These are phyloP conservation scores for Bryoglossum gracile DNA, from an alignment of 495 filamentous ascomycete genomes.

Conservation along the genomic window DNA sequence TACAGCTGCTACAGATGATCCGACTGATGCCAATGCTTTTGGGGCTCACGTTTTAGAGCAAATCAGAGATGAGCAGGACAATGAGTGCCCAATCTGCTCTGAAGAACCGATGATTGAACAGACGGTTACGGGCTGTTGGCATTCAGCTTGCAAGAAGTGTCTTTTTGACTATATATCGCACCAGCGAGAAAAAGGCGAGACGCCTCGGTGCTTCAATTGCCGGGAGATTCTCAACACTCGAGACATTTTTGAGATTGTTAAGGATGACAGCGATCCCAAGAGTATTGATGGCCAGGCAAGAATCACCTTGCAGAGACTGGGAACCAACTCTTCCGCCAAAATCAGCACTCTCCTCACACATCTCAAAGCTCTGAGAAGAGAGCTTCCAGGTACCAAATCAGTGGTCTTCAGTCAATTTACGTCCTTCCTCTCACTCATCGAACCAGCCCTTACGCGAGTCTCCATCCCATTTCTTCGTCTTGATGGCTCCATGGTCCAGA, in stretches of 20 bases:
- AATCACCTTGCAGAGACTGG: slow-evolving; percentile 75
- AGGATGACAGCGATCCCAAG: slow-evolving; percentile 37
- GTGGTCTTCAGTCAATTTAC: slow-evolving; percentile 97
- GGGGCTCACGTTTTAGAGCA: slow-evolving; percentile 81
- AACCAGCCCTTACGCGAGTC: slow-evolving; percentile 61
- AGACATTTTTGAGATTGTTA: slow-evolving; percentile 86
- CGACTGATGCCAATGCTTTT: slow-evolving; percentile 62
- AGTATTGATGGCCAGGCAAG: slow-evolving; percentile 40
- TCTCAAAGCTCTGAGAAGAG: slow-evolving; percentile 55
- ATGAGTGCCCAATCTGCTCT: slow-evolving; percentile 90
- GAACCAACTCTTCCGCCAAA: slow-evolving; percentile 78
- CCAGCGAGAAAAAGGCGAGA: slow-evolving; percentile 64
- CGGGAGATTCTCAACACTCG: slow-evolving; percentile 71
- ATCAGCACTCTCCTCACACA: slow-evolving; percentile 70
- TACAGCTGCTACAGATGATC: slow-evolving; percentile 56
- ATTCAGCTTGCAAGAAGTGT: slow-evolving; percentile 91
- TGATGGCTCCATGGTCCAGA: slow-evolving; percentile 86
- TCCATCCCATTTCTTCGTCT: slow-evolving; percentile 77
- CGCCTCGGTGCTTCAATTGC: slow-evolving; percentile 83
- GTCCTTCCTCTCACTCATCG: slow-evolving; percentile 86
- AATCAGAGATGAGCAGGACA: slow-evolving; percentile 79
- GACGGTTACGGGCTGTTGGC: slow-evolving; percentile 92
- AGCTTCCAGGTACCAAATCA: slow-evolving; percentile 65
- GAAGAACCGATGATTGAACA: slow-evolving; percentile 94
- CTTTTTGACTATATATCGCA: slow-evolving; percentile 79